Percentiles rank a stretch among this genome's conserved stretches.
Evolutionary conservation across 805 yeast species (phyloP).

Genomic region (Metschnikowia hibisci): DNA sequence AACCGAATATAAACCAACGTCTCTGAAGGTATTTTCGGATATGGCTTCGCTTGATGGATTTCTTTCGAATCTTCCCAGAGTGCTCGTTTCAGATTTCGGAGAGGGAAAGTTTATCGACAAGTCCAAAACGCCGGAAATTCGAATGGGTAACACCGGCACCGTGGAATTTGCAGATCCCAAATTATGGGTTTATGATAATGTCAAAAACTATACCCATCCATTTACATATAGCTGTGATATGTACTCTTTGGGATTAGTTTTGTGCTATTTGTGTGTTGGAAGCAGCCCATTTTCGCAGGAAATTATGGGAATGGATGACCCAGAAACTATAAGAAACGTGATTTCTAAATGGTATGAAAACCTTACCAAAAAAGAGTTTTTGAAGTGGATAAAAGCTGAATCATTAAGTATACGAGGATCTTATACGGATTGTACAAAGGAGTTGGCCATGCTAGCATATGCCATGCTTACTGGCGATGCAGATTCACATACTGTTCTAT

Average conservation of each 20-base stretch:
- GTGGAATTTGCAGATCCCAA: constrained; percentile 88
- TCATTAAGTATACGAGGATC: constrained; percentile 1
- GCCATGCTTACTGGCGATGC: constrained; percentile 30
- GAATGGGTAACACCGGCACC: constrained; percentile 87
- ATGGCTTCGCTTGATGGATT: constrained; percentile 15
- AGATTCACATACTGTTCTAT: background rate
- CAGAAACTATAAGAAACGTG: constrained; percentile 23
- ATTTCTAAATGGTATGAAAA: constrained; percentile 31
- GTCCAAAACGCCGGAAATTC: constrained; percentile 23
- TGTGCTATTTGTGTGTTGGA: constrained; percentile 70
- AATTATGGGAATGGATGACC: constrained; percentile 21
- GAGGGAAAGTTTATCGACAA: constrained; percentile 77
- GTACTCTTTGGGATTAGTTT: constrained; percentile 80
- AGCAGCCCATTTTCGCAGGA: constrained; percentile 50
- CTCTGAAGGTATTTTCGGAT: background rate
- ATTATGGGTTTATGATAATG: constrained; percentile 39
- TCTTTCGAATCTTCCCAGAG: constrained; percentile 49
- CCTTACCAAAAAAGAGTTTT: constrained; percentile 20
- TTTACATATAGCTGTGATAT: constrained; percentile 74
- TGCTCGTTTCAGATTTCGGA: constrained; percentile 84
- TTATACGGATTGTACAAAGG: constrained; percentile 6
- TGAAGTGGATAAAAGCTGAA: constrained; percentile 24
- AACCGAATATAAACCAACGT: constrained; percentile 21
- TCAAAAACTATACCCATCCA: constrained; percentile 34
- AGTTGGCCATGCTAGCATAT: constrained; percentile 23